Evolutionary conservation across 305 asterid genomes (phyloP).

Genomic region (Ajuga reptans): DNA sequence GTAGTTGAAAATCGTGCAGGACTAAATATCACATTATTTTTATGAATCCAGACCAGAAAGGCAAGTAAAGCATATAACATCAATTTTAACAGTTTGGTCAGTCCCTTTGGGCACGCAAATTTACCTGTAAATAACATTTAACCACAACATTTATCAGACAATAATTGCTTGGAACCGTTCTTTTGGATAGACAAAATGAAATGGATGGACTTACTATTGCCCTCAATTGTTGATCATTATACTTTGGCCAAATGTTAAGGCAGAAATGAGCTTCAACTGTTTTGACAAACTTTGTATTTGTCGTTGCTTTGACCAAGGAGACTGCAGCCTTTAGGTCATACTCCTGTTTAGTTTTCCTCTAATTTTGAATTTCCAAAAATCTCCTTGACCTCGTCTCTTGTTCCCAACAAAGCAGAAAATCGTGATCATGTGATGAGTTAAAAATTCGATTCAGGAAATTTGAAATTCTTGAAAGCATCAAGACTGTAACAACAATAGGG

Average conservation of each 20-base stretch:
- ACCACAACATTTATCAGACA: neutral
- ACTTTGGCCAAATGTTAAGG: constrained; percentile 90
- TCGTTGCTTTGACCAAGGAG: constrained; percentile 60
- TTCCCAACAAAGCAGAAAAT: constrained; percentile 18
- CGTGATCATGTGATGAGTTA: neutral
- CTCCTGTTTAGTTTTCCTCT: constrained; percentile 77
- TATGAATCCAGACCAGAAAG: constrained; percentile 17
- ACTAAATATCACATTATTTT: neutral
- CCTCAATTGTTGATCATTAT: constrained; percentile 90
- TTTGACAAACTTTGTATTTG: constrained; percentile 71
- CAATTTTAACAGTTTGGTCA: constrained; percentile 72
- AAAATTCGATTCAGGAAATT: neutral
- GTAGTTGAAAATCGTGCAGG: neutral
- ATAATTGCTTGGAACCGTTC: neutral
- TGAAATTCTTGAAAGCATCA: neutral
- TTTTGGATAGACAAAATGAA: neutral
- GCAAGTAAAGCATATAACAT: constrained; percentile 27
- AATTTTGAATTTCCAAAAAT: constrained; percentile 77
- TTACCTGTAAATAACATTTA: constrained; percentile 46
- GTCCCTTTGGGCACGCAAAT: constrained; percentile 64
- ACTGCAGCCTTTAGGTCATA: constrained; percentile 71
- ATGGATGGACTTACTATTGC: constrained; percentile 65
- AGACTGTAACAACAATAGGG: no score
- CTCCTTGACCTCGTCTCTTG: constrained; percentile 85
- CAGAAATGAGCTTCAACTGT: constrained; percentile 95